Percentiles rank a stretch among this genome's conserved stretches.
Evolutionary conservation across 257 asterid genomes (phyloP).

Genomic region (Nicotiana obtusifolia): DNA sequence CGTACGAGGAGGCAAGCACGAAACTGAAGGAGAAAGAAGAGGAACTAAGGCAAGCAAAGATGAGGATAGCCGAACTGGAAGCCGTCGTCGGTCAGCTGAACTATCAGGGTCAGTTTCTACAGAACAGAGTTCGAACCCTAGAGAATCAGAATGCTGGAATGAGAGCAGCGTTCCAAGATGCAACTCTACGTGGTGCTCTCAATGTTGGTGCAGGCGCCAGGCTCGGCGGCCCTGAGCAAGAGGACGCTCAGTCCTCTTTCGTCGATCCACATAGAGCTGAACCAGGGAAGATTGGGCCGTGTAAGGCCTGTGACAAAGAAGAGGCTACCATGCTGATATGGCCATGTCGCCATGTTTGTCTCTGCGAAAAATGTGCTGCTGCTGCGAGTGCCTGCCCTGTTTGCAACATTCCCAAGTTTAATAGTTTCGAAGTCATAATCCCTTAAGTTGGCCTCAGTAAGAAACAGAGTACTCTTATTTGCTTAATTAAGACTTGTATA

Average conservation of each 20-base stretch:
- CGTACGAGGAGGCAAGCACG: conserved; percentile 17
- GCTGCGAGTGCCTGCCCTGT: conserved; percentile 32
- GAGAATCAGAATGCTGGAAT: too few relatives aligned
- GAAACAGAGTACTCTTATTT: not conserved
- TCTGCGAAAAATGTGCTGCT: conserved; percentile 30
- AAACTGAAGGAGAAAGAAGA: conserved; percentile 21
- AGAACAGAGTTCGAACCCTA: not conserved
- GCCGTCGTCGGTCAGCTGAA: not conserved
- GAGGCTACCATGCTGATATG: conserved; percentile 38
- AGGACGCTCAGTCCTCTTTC: conserved; percentile 32
- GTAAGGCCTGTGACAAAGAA: conserved; percentile 28
- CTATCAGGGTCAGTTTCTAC: conserved; percentile 9
- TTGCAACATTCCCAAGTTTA: conserved; percentile 15
- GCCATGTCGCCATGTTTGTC: conserved; percentile 55
- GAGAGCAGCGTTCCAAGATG: too few relatives aligned
- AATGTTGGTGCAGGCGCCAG: conserved; percentile 8
- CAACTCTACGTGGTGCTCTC: too few relatives aligned
- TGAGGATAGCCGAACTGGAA: not conserved
- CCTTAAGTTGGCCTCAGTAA: conserved; percentile 2
- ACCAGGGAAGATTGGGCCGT: conserved; percentile 19
- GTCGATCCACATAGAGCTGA: conserved; percentile 19
- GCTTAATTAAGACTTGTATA: not conserved
- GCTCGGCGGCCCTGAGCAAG: conserved; percentile 7
- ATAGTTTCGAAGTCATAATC: conserved; percentile 17
- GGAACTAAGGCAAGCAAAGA: not conserved